Evolutionary conservation across 345 rosid species (phyloP).

Genomic region (Leavenworthia alabamica): DNA sequence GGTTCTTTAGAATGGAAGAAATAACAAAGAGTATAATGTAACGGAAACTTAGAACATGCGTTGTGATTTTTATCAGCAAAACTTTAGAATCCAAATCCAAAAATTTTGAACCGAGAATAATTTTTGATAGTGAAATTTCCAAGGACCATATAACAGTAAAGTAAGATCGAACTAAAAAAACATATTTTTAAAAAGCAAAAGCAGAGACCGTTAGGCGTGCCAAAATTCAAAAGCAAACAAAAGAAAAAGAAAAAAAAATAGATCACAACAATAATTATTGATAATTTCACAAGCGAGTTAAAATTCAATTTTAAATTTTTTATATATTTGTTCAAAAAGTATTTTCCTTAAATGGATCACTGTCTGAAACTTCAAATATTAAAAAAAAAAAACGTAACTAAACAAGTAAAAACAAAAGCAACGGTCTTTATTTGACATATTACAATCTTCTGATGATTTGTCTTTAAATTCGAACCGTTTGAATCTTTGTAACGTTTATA

Average conservation of each 20-base stretch:
- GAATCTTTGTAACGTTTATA: constrained; percentile 7
- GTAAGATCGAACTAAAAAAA: not conserved
- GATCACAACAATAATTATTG: constrained; percentile 8
- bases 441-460: constrained; percentile 34
- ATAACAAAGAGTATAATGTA: not conserved
- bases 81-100: not conserved
- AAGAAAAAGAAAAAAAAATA: constrained; percentile 38
- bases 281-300: constrained; percentile 1
- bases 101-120: constrained; percentile 22
- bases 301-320: too few species aligned
- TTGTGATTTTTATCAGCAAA: constrained; percentile 17
- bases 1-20: not conserved
- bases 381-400: constrained; percentile 38
- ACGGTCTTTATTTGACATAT: constrained; percentile 34
- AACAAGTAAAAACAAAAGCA: constrained; percentile 38
- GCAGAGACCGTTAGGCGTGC: constrained; percentile 26
- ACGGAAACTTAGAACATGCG: constrained; percentile 13
- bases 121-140: constrained; percentile 3
- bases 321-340: not conserved
- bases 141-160: constrained; percentile 15
- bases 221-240: constrained; percentile 43
- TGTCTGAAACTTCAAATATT: constrained; percentile 19
- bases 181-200: constrained; percentile 13
- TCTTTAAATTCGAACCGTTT: constrained; percentile 42
- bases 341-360: not conserved